Evolutionary conservation across 2,329 filamentous ascomycete genomes (phyloP).

Genomic region (Calonectria ilicicola): DNA sequence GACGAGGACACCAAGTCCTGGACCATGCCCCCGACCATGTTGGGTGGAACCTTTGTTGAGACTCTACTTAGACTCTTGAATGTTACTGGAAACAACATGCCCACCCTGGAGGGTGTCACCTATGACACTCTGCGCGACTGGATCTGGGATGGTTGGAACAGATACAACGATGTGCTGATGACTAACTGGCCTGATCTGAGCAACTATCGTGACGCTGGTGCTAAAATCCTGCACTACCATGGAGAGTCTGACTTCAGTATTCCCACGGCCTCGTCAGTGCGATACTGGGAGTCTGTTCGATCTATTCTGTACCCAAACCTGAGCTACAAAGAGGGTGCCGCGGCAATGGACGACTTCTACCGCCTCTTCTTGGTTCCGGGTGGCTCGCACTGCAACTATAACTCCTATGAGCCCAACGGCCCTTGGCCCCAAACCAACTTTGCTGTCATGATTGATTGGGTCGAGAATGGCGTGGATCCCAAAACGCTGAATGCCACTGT

Average conservation of each 20-base stretch:
- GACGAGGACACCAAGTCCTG: not conserved
- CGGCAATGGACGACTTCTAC: conserved; percentile 6
- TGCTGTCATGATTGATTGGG: conserved; percentile 8
- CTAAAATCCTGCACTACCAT: conserved; percentile 8
- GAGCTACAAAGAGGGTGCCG: conserved; percentile 11
- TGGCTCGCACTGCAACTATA: conserved; percentile 2
- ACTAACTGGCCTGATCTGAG: conserved; percentile 14
- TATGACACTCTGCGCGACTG: conserved; percentile 10
- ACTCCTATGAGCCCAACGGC: conserved; percentile 7
- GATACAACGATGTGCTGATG: conserved; percentile 4
- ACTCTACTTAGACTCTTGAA: not conserved
- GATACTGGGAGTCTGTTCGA: conserved; percentile 6
- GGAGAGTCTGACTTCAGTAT: conserved; percentile 8
- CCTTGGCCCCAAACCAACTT: conserved; percentile 4
- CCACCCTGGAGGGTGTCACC: not conserved
- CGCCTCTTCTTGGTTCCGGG: conserved; percentile 7
- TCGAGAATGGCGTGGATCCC: not conserved
- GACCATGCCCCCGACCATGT: not conserved
- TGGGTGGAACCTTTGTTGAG: not conserved
- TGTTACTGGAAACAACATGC: not conserved
- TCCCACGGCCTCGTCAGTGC: not conserved
- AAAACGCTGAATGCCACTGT: not conserved
- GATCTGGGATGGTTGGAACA: conserved; percentile 11
- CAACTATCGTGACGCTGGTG: conserved; percentile 6
- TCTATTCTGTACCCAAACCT: conserved; percentile 8